A percentile compares a stretch with the other conserved stretches of the same genome.
Evolutionary conservation across 192 early-diverging fungal genomes (phyloP).

Genomic region (Kappamyces sp.): DNA sequence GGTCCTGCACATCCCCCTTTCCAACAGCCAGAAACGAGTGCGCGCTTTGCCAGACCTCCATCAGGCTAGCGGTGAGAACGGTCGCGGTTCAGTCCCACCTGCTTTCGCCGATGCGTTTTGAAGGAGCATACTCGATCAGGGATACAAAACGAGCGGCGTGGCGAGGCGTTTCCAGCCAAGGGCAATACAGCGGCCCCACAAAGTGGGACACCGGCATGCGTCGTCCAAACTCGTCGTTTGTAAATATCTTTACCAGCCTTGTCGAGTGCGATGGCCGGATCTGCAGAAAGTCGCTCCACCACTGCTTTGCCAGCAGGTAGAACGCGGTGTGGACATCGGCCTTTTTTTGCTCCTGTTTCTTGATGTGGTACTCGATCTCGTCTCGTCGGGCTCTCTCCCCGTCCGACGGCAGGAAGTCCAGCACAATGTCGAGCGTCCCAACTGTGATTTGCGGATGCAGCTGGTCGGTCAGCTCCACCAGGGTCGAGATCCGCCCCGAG

Average conservation of each 20-base stretch:
- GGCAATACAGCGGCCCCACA: neutral
- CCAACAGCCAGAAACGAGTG: neutral
- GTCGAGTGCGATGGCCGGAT: constrained; percentile 3
- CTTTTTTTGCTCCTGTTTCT: constrained; percentile 5
- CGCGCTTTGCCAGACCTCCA: constrained; percentile 6
- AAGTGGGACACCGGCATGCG: constrained; percentile 8
- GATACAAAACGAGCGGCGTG: constrained; percentile 5
- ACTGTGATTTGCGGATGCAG: neutral
- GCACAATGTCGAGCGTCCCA: constrained; percentile 3
- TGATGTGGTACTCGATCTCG: constrained; percentile 2
- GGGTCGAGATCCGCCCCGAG: neutral
- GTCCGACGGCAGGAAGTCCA: neutral
- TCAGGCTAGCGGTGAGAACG: neutral
- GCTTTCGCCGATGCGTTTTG: neutral
- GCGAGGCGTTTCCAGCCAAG: neutral
- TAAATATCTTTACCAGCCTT: constrained; percentile 16
- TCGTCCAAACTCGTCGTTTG: constrained; percentile 8
- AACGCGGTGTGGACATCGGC: neutral
- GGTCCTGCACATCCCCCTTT: constrained; percentile 16
- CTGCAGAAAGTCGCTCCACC: constrained; percentile 14
- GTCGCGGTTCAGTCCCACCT: neutral
- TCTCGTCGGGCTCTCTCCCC: neutral
- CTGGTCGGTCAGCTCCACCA: constrained; percentile 4
- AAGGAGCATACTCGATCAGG: constrained; percentile 3
- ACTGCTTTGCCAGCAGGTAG: constrained; percentile 10